A percentile compares a stretch with the other conserved stretches of the same genome.
These are phyloP conservation scores for Ganoderma sp. DNA, from an alignment of 1,284 basidiomycete genomes.

Conservation along the genomic window DNA sequence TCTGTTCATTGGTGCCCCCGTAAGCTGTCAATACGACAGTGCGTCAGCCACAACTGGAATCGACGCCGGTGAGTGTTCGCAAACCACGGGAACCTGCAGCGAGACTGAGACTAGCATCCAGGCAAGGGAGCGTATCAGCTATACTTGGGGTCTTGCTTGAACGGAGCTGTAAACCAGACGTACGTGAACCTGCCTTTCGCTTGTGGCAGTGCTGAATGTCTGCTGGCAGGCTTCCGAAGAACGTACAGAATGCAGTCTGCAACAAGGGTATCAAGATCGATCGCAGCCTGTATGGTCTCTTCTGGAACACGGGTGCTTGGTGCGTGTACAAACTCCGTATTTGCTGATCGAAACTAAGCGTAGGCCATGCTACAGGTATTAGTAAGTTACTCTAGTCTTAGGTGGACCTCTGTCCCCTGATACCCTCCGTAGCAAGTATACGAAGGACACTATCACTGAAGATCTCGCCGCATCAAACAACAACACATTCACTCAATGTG, in stretches of 20 bases:
- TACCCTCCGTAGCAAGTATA: slow-evolving; percentile 15
- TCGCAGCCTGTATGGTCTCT: slow-evolving; percentile 27
- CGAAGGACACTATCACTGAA: slow-evolving; percentile 22
- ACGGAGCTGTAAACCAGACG: slow-evolving; percentile 21
- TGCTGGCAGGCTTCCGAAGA: slow-evolving; percentile 19
- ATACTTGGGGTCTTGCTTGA: slow-evolving; percentile 14
- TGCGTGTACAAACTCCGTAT: slow-evolving; percentile 3
- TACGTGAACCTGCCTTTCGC: slow-evolving; percentile 9
- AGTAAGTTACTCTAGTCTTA: slow-evolving; percentile 19
- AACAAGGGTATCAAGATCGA: slow-evolving; percentile 31
- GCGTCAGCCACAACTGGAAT: slow-evolving; percentile 12
- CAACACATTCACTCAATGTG: slow-evolving; percentile 34
- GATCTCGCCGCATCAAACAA: slow-evolving; percentile 31
- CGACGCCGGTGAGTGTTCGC: slow-evolving; percentile 25
- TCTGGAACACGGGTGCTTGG: slow-evolving; percentile 29
- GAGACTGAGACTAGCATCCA: background rate
- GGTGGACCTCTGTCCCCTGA: background rate
- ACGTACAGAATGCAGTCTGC: slow-evolving; percentile 32
- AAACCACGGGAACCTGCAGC: background rate
- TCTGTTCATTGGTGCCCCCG: background rate
- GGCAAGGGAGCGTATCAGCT: slow-evolving; percentile 18
- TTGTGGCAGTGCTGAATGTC: background rate
- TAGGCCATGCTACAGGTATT: slow-evolving; percentile 24
- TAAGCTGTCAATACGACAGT: slow-evolving; percentile 29
- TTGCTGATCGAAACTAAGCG: background rate